phyloP scores from a whole-genome alignment of 1,284 basidiomycete species.

The Takashimella tepidaria region DNA sequence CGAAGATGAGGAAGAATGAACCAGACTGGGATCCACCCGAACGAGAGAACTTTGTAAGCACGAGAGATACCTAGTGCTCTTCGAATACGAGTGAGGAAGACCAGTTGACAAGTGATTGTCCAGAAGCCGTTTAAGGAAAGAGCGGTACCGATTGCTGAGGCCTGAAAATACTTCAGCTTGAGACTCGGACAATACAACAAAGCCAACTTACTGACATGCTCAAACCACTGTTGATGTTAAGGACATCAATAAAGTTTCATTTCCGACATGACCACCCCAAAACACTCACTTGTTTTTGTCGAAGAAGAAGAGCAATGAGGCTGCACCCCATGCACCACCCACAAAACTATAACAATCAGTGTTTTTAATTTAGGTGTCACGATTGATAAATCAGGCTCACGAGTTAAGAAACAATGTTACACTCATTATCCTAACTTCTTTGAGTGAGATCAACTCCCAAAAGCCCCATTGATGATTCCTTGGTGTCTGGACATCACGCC shows the following conservation, averaged over 20 bases:
- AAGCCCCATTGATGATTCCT: conserved; percentile 28
- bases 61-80: conserved; percentile 29
- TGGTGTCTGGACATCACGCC: too few relatives aligned
- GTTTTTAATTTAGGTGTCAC: too few relatives aligned
- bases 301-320: conserved; percentile 41
- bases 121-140: conserved; percentile 42
- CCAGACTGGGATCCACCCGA: conserved; percentile 39
- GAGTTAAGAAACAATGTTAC: conserved; percentile 37
- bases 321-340: conserved; percentile 38
- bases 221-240: conserved; percentile 29
- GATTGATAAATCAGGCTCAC: too few relatives aligned
- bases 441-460: conserved; percentile 32
- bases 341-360: conserved; percentile 25
- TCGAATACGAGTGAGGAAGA: conserved; percentile 38
- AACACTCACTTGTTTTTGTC: conserved; percentile 35
- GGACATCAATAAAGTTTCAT: conserved; percentile 5
- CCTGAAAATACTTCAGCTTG: conserved; percentile 6
- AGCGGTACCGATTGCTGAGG: conserved; percentile 40
- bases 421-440: conserved; percentile 31
- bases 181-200: not conserved
- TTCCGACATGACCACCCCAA: not conserved
- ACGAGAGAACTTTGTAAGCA: conserved; percentile 34
- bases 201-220: conserved; percentile 31
- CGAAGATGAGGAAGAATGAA: conserved; percentile 35
- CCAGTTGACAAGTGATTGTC: conserved; percentile 40